Evolutionary conservation across 2,329 filamentous ascomycete species (phyloP), one percentile per base, ranked within the genome.

Genomic region (Xylariaceae sp.): DNA sequence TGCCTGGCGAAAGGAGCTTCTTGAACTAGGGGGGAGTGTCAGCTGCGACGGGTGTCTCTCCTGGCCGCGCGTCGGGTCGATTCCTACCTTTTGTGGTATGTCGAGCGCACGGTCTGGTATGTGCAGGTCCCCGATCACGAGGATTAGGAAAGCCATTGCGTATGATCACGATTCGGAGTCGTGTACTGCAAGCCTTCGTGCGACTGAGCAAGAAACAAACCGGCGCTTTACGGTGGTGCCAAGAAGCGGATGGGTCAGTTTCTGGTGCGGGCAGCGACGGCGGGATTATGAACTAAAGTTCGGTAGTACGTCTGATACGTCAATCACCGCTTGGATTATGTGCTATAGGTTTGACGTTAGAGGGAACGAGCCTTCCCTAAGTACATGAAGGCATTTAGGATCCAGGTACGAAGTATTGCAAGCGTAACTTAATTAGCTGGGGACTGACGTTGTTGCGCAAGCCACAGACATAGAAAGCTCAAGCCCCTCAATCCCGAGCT

Each of bases 61-160:
- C 10, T 13, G 18, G 11, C 7, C 27, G 16, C 16, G 36, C 9
- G 10, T n/a, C n/a, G 20, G 26, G 26, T 32, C 21, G 36, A 41
- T 32, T 26, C n/a, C 13, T 80, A 92, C 91, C 86, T 96, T 96
- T 73, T 88, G 81, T 55, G 92, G 92, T 67, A 96, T 92, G 73
- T 96, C 92, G 61, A 94, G 86, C 65, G 91, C 92, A 72, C 92
- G 83, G 75, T 96, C 92, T 66, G 92, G 92, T 75, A 96, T 96
- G 78, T 96, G 92, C 49, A 96, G 84, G 77, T 96, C 92, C 72
- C 91, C 91, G 65, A 96, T 91, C 70, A 94, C 91, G 70, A 96
- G 84, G 70, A 96, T 92, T 64, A 96, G 82, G 75, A 93, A 91
- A 61, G 91, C 91, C 78, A 93, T 91, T 80, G 85, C 88, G 66